A percentile compares a stretch with the other conserved stretches of the same genome.
These are phyloP conservation scores for Candida parachauliodes DNA, from an alignment of 805 yeast genomes.

Conservation along the genomic window DNA sequence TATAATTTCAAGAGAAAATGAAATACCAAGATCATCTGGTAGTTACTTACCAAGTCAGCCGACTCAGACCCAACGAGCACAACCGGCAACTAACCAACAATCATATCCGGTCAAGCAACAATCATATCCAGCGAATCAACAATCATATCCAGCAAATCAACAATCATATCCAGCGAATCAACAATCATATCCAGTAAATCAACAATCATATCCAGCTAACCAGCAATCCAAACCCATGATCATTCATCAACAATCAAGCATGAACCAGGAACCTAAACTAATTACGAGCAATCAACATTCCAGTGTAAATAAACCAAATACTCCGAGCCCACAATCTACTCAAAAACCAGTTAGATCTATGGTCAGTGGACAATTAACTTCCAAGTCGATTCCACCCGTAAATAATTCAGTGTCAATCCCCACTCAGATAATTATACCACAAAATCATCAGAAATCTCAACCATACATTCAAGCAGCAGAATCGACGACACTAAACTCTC, in stretches of 20 bases:
- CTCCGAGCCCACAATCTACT: not conserved
- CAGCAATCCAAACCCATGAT: not conserved
- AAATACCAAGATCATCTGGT: not conserved
- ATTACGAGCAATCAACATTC: not conserved
- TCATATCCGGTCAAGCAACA: not conserved
- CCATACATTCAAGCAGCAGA: not conserved
- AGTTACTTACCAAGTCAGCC: conserved; percentile 1
- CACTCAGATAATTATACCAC: not conserved
- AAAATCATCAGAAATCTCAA: not conserved
- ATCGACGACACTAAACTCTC: not conserved
- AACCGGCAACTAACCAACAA: not conserved
- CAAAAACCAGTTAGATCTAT: not conserved
- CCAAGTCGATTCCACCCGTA: not conserved
- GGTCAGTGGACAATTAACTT: conserved; percentile 1
- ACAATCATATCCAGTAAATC: not conserved
- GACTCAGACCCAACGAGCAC: not conserved
- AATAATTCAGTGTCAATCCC: not conserved
- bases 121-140: not conserved
- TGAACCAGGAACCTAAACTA: not conserved
- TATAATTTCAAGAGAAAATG: conserved; percentile 12
- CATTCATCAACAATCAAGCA: not conserved
- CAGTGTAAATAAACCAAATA: not conserved
- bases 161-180: not conserved
- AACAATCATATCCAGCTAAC: not conserved
- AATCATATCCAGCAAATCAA: not conserved